Base-by-base conservation (phyloP, 2,329 filamentous ascomycete genomes). In the Parafenestella ontariensis region DNA sequence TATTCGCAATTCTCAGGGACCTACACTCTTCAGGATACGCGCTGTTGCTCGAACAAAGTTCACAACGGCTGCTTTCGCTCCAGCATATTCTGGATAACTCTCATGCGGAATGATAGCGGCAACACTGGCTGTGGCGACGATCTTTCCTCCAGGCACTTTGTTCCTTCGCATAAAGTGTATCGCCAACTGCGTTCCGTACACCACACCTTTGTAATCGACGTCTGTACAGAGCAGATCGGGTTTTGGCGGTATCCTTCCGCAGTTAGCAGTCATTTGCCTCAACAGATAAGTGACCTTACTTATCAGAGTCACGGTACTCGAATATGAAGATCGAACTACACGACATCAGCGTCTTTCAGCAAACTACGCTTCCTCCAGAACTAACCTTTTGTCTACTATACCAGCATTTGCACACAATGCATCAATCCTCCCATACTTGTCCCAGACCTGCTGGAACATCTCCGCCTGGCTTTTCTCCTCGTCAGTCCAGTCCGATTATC, bases 91-190 rank as follows among this genome's bases (percentile, higher is more conserved):
- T 0, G 81, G 81, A 61, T 79, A 80, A 0, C 75, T 68, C 20
- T 72, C 62, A 53, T 82, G 77, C 0, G 82, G 81, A 40, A 79
- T 76, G 1, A 83, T 57, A 1, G 68, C 78, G 1, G 77, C 79
- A 26, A 78, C 76, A 53, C 78, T 81, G 4, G 72, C 73, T 0
- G 81, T 82, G 0, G 74, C 72, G 4, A 82, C 64, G 43, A 83
- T 81, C 53, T 70, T 77, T 2, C 80, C 81, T 3, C 78, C 78
- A 0, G 76, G 74, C 3, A 69, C 65, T 34, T 53, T 57, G 58
- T 83, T 84, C 61, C 82, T 77, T 11, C 81, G 73, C 82, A 84
- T 84, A 65, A 83, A 84, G 58, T 84, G 81, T 9, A 78, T 79
- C 1, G 82, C 81, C 10, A 84, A 71, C 56, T 79, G 75, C 1